A percentile compares a stretch with the other conserved stretches of the same genome.
phyloP scores from a whole-genome alignment of 139 green algal species.

The Chlorella sp. region DNA sequence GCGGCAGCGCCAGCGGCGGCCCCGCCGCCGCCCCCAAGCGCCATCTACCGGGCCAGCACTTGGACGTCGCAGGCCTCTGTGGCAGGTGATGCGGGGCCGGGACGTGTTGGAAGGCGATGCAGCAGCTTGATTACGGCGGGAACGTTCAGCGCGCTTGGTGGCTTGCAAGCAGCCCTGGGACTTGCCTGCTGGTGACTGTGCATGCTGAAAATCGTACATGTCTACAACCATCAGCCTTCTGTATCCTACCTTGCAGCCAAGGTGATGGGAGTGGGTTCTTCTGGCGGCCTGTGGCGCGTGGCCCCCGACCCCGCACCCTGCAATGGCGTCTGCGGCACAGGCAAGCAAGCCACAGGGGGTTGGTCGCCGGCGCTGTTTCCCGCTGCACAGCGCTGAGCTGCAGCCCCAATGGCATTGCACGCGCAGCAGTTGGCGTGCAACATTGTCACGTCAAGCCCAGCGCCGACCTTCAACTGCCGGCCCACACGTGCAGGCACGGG shows the following conservation, averaged over 20 bases:
- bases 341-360: no score
- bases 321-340: constrained; percentile 17
- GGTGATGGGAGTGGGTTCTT: constrained; percentile 9
- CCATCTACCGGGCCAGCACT: background rate
- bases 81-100: no score
- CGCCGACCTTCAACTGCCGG: background rate
- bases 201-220: background rate
- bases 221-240: background rate
- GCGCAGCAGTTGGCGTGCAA: no score
- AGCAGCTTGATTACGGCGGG: no score
- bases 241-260: background rate
- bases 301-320: background rate
- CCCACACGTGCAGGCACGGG: background rate
- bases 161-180: background rate
- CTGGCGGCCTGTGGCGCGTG: constrained; percentile 16
- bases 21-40: background rate
- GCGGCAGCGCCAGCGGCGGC: no score
- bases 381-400: no score
- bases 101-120: no score
- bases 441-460: no score
- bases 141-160: no score
- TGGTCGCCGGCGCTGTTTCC: no score
- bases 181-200: background rate
- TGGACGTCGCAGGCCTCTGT: background rate
- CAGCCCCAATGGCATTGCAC: no score